Evolutionary conservation across 345 rosid genomes (phyloP).

Genomic region (Rhizophora apiculata): DNA sequence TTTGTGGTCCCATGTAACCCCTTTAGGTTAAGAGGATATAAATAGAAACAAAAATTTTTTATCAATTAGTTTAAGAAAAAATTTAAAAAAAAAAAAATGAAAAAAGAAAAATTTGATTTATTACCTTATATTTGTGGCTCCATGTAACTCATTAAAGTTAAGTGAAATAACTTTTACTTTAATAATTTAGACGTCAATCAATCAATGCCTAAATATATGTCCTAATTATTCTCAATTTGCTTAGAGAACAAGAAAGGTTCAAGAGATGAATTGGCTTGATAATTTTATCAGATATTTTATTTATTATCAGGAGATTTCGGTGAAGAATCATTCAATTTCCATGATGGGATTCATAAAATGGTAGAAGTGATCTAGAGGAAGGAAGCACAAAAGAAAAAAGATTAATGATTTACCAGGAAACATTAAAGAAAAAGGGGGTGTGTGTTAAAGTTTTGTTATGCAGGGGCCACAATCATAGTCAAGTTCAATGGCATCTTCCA

Average conservation of each 20-base stretch:
- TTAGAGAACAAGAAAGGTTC: neutral
- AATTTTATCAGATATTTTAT: neutral
- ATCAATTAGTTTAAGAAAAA: no score
- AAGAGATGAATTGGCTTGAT: neutral
- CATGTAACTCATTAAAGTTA: neutral
- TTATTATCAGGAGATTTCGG: neutral
- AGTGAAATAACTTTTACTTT: neutral
- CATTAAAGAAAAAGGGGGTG: neutral
- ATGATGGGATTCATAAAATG: neutral
- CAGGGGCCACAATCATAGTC: slow-evolving; percentile 32
- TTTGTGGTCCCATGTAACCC: no score
- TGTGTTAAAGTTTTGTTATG: slow-evolving; percentile 9
- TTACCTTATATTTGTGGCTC: neutral
- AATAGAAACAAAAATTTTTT: no score
- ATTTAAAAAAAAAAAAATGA: no score
- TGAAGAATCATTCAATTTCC: neutral
- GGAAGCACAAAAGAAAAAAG: neutral
- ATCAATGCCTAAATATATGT: neutral
- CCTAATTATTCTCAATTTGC: slow-evolving; percentile 4
- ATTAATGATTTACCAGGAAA: slow-evolving; percentile 16
- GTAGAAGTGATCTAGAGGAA: neutral
- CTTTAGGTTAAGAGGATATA: no score
- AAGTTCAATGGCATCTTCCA: slow-evolving; percentile 18
- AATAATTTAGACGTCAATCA: neutral
- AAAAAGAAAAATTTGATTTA: no score